phyloP scores from a whole-genome alignment of 495 filamentous ascomycete genomes.

The Massariosphaeria phaeospora region DNA sequence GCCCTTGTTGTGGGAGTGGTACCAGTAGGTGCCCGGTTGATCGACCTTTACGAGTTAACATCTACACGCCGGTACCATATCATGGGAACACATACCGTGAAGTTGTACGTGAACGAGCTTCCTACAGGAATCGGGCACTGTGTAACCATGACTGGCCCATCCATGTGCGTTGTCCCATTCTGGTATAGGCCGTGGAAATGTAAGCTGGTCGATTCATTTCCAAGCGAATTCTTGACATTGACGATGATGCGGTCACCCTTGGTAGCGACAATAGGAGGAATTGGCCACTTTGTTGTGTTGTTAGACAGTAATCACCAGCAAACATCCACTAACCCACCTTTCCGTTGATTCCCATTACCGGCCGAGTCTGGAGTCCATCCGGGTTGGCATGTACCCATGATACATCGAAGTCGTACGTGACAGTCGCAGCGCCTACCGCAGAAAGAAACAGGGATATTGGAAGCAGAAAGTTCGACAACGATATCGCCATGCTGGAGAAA shows the following conservation, averaged over 20 bases:
- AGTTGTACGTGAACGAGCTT: constrained; percentile 31
- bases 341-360: constrained; percentile 46
- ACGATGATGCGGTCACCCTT: constrained; percentile 30
- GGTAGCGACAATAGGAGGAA: constrained; percentile 23
- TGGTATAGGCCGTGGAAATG: constrained; percentile 32
- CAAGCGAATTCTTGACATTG: constrained; percentile 41
- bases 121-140: constrained; percentile 40
- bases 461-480: constrained; percentile 39
- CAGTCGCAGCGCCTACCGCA: constrained; percentile 51
- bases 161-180: constrained; percentile 31
- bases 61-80: constrained; percentile 63
- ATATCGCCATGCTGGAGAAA: constrained; percentile 38
- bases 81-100: constrained; percentile 54
- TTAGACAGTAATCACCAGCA: too few species aligned
- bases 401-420: constrained; percentile 73
- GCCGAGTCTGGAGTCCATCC: constrained; percentile 62
- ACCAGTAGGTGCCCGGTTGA: constrained; percentile 35
- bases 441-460: constrained; percentile 39
- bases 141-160: constrained; percentile 23
- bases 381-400: constrained; percentile 78
- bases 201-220: constrained; percentile 38
- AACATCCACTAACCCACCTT: too few species aligned
- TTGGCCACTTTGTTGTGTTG: too few species aligned
- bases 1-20: constrained; percentile 26
- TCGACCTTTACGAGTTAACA: constrained; percentile 40